Percentiles rank a stretch among this genome's conserved stretches.
Evolutionary conservation across 805 yeast genomes (phyloP).

Genomic region (Tetrapisispora namnaoensis): DNA sequence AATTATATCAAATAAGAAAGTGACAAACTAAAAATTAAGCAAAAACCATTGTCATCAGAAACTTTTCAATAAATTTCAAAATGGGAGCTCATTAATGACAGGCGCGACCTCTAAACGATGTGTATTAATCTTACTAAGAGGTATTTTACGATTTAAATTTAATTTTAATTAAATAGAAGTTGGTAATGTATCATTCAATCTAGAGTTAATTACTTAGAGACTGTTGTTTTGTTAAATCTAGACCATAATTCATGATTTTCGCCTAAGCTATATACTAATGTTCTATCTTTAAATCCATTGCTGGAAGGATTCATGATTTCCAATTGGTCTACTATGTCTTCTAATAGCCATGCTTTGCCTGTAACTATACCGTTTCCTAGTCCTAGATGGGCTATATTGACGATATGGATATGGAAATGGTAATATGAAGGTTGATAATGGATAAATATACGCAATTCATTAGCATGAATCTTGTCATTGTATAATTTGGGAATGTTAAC

Average conservation of each 20-base stretch:
- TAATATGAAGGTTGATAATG: constrained; percentile 97
- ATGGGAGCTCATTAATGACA: not conserved
- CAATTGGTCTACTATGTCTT: constrained; percentile 72
- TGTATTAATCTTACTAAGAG: not conserved
- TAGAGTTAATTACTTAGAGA: not conserved
- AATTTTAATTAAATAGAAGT: no score
- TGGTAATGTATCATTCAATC: not conserved
- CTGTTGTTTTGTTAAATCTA: constrained; percentile 3
- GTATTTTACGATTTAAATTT: not conserved
- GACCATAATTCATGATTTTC: constrained; percentile 74
- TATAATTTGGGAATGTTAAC: constrained; percentile 40
- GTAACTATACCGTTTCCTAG: constrained; percentile 56
- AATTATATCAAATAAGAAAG: no score
- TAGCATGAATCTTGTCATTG: constrained; percentile 33
- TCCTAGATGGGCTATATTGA: constrained; percentile 61
- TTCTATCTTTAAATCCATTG: constrained; percentile 48
- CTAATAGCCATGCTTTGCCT: constrained; percentile 78
- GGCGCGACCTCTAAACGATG: not conserved
- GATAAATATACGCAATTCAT: constrained; percentile 64
- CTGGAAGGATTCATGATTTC: constrained; percentile 33
- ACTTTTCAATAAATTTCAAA: not conserved
- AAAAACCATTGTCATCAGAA: not conserved
- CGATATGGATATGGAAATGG: constrained; percentile 90
- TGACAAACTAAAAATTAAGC: no score
- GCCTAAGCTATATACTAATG: constrained; percentile 58